Evolutionary conservation across 352 stramenopile species (phyloP), one percentile per base, ranked within the genome.

Genomic region (Globisporangium megalacanthum): DNA sequence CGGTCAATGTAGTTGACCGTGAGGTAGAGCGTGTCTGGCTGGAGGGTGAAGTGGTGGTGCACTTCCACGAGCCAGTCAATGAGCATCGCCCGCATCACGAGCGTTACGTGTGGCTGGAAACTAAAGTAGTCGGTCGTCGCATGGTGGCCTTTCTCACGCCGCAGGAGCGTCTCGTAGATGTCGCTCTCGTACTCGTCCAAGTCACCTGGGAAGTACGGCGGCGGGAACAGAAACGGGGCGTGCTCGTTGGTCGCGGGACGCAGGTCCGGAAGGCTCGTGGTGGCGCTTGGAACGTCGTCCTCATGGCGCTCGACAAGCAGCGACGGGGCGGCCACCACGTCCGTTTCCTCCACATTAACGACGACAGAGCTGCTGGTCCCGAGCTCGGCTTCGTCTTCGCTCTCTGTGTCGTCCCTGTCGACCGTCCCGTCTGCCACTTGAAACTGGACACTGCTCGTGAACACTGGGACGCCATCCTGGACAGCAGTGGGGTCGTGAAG

Each of bases 1-100:
- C 97, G 91, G 72, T 99, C 97, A 58, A 99, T 97, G 64, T 99
- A 89, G 68, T 99, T 99, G 35, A 99, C 81, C 9, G 92, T 97
- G 35, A 99, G 79, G 71, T 98, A 99, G 29, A 99, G 77, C 13
- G 97, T 99, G 65, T 99, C 94, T 6, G 90, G 80, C 53, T 96
- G 72, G 10, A 99, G 87, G 69, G 99, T 97, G 72, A 99, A 99
- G 62, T 98, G 98, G 46, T 98, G 72, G 78, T 99, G 97, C 36
- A 99, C 95, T 67, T 99, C 97, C 39, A 92, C 69, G 14, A 94
- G 69, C 83, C 82, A 92, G 59, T 92, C 77, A 37, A 94, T 61
- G 46, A 92, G 79, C 54, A 87, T 79, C 22, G 70, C 54, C 6
- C 82, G 79, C 82, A 90, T 92, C 50, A 78, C 75, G 19, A 64